Percentiles rank a stretch among this genome's conserved stretches.
These are phyloP conservation scores for Papiliotrema nemorosa DNA, from an alignment of 1,284 basidiomycete genomes.

Conservation along the genomic window DNA sequence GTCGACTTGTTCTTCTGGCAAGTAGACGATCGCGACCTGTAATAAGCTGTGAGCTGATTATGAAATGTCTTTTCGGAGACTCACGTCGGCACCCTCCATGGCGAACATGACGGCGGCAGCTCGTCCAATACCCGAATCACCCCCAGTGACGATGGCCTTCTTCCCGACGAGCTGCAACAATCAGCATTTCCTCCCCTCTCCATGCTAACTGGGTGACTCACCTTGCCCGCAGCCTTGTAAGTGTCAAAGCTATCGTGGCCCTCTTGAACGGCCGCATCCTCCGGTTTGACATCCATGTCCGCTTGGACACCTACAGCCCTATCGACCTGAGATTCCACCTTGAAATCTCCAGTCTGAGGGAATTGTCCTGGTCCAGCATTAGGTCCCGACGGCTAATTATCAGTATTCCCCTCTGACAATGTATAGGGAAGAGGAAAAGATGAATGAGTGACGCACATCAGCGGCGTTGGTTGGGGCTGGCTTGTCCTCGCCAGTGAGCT, in stretches of 20 bases:
- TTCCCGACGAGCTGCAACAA: constrained; percentile 47
- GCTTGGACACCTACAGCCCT: constrained; percentile 39
- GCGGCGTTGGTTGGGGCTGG: constrained; percentile 4
- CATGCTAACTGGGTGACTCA: constrained; percentile 8
- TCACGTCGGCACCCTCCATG: constrained; percentile 60
- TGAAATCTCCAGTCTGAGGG: constrained; percentile 36
- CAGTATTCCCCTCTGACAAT: not conserved
- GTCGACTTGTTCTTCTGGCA: constrained; percentile 54
- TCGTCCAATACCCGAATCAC: constrained; percentile 50
- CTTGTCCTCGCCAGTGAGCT: constrained; percentile 11
- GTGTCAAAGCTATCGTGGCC: constrained; percentile 47
- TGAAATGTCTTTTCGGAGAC: constrained; percentile 24
- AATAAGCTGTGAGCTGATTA: constrained; percentile 1
- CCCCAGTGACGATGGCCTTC: constrained; percentile 49
- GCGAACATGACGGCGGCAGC: constrained; percentile 61
- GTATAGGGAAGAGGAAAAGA: not conserved
- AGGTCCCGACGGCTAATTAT: not conserved
- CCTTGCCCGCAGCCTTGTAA: constrained; percentile 46
- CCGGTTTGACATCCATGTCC: constrained; percentile 38
- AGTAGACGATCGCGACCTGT: constrained; percentile 58
- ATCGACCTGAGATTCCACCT: constrained; percentile 36
- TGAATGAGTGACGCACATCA: not conserved
- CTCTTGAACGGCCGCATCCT: constrained; percentile 36
- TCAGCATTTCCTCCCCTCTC: constrained; percentile 6
- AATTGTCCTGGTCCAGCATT: constrained; percentile 21